These are phyloP conservation scores for Candida chilensis DNA, from an alignment of 805 yeast genomes.

Conservation along the genomic window DNA sequence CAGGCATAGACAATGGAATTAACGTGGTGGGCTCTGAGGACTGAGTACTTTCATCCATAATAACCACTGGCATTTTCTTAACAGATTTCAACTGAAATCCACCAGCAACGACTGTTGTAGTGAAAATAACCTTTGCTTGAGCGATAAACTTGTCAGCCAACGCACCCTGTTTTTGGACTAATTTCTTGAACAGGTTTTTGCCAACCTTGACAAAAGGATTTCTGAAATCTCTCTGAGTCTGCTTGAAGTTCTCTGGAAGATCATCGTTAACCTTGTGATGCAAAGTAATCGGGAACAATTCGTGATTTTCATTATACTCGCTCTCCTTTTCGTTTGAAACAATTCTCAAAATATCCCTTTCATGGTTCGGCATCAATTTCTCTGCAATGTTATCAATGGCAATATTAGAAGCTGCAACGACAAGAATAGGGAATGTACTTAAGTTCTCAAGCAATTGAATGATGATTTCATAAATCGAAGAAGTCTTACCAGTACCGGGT, in stretches of 20 bases:
- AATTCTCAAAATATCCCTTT: slow-evolving; percentile 45
- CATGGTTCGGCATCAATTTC: slow-evolving; percentile 42
- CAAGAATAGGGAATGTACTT: slow-evolving; percentile 53
- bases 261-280: slow-evolving; percentile 50
- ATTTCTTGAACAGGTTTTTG: slow-evolving; percentile 40
- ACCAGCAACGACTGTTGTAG: slow-evolving; percentile 69
- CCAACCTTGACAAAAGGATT: slow-evolving; percentile 32
- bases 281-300: slow-evolving; percentile 48
- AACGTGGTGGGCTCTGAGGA: slow-evolving; percentile 66
- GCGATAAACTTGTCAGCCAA: slow-evolving; percentile 42
- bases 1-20: slow-evolving; percentile 63
- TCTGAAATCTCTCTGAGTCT: slow-evolving; percentile 31
- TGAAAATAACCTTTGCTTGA: slow-evolving; percentile 62
- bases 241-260: slow-evolving; percentile 34
- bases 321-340: slow-evolving; percentile 51
- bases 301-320: slow-evolving; percentile 51
- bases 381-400: slow-evolving; percentile 75
- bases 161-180: slow-evolving; percentile 30
- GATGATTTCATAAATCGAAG: slow-evolving; percentile 32
- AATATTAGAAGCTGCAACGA: slow-evolving; percentile 69
- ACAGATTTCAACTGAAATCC: slow-evolving; percentile 52
- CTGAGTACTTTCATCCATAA: slow-evolving; percentile 75
- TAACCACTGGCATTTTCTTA: slow-evolving; percentile 51
- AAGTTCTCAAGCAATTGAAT: slow-evolving; percentile 46
- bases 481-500: slow-evolving; percentile 33